Evolutionary conservation across 768 basidiomycete genomes (phyloP).

Genomic region (Suillus subalutaceus): DNA sequence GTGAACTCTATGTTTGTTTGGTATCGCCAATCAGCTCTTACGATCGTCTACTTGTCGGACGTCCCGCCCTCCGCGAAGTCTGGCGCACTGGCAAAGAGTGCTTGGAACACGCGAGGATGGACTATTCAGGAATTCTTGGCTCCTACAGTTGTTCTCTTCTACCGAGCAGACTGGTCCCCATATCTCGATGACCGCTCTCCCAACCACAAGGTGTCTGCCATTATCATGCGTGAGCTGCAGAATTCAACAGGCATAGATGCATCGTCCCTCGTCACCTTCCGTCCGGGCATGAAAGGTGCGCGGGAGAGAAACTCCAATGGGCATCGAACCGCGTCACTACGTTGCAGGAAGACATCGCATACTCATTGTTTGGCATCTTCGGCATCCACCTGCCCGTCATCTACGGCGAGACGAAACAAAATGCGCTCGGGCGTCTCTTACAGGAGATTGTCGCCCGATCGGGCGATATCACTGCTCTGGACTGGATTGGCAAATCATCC

Average conservation of each 20-base stretch:
- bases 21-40: not conserved
- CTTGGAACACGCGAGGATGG: constrained; percentile 16
- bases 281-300: not conserved
- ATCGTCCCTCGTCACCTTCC: not conserved
- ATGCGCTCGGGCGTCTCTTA: not conserved
- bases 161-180: constrained; percentile 3
- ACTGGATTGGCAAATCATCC: not conserved
- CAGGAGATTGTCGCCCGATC: not conserved
- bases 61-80: not conserved
- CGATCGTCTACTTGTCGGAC: not conserved
- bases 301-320: constrained; percentile 1
- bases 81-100: not conserved
- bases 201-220: not conserved
- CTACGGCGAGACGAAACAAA: constrained; percentile 2
- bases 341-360: not conserved
- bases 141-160: constrained; percentile 9
- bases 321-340: not conserved
- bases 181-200: not conserved
- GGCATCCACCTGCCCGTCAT: not conserved
- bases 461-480: not conserved
- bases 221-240: not conserved
- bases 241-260: constrained; percentile 2
- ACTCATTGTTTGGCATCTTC: constrained; percentile 4
- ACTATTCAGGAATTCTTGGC: constrained; percentile 12
- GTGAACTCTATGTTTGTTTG: not conserved